phyloP scores from a whole-genome alignment of 169 alveolate genomes.

The Eimeria maxima region DNA sequence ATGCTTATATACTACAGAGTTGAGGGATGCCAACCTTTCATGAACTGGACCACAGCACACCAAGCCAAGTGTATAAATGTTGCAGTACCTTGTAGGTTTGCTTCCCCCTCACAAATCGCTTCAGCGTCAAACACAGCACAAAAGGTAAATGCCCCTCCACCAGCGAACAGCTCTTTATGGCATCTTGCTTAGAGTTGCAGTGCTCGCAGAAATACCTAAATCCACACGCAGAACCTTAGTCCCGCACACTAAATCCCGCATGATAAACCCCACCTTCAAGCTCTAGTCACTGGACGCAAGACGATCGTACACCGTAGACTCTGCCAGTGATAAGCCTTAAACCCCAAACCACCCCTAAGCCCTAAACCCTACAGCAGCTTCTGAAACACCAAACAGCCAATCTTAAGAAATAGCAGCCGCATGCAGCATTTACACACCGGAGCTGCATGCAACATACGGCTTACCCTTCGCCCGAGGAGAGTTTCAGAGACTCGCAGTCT shows the following conservation, averaged over 20 bases:
- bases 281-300: background rate
- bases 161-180: conserved; percentile 81
- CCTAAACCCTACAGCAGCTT: background rate
- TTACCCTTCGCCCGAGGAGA: conserved; percentile 83
- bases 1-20: background rate
- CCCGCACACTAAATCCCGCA: background rate
- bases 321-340: background rate
- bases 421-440: too few species aligned
- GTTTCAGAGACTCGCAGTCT: conserved; percentile 80
- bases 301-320: background rate
- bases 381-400: background rate
- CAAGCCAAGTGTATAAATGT: background rate
- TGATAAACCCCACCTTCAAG: background rate
- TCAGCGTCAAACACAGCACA: conserved; percentile 80
- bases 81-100: conserved; percentile 80
- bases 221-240: background rate
- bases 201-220: conserved; percentile 81
- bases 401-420: background rate
- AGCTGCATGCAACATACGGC: background rate
- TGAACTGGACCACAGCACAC: background rate
- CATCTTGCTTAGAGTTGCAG: conserved; percentile 81
- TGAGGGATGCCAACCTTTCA: background rate
- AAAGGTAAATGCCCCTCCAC: conserved; percentile 81
- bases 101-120: conserved; percentile 82
- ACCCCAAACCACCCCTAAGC: background rate